phyloP scores from a whole-genome alignment of 768 basidiomycete species.

The Leccinum subgranulosum region DNA sequence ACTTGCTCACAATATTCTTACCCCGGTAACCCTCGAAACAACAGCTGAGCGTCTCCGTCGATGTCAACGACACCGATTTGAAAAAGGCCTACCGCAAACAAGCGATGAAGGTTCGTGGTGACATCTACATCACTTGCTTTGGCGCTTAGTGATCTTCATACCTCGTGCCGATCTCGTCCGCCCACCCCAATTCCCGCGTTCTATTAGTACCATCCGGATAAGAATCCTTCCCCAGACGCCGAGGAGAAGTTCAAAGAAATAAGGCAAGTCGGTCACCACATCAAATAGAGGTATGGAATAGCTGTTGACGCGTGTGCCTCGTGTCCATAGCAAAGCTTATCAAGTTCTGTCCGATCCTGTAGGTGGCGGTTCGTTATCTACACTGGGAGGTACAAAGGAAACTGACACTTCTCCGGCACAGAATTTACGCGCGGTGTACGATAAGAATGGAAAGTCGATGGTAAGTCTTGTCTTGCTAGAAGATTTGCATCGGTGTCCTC shows the following conservation, averaged over 20 bases:
- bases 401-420: constrained; percentile 27
- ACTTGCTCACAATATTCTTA: neutral
- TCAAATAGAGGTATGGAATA: constrained; percentile 8
- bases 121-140: neutral
- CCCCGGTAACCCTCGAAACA: neutral
- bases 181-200: neutral
- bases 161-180: neutral
- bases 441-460: constrained; percentile 92
- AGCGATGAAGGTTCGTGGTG: constrained; percentile 76
- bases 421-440: constrained; percentile 87
- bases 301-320: constrained; percentile 17
- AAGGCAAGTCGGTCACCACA: constrained; percentile 47
- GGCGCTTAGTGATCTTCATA: neutral
- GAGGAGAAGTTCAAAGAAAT: constrained; percentile 98
- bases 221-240: constrained; percentile 89
- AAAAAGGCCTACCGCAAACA: constrained; percentile 96
- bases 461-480: constrained; percentile 38
- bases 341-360: constrained; percentile 86
- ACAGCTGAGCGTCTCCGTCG: constrained; percentile 68
- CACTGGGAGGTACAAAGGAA: constrained; percentile 2
- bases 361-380: constrained; percentile 28
- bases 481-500: constrained; percentile 5
- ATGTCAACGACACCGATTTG: constrained; percentile 74
- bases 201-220: constrained; percentile 89
- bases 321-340: constrained; percentile 78